Evolutionary conservation across 2,329 filamentous ascomycete genomes (phyloP), one percentile per base, ranked within the genome.

Genomic region (Sodiomyces alkalinus): DNA sequence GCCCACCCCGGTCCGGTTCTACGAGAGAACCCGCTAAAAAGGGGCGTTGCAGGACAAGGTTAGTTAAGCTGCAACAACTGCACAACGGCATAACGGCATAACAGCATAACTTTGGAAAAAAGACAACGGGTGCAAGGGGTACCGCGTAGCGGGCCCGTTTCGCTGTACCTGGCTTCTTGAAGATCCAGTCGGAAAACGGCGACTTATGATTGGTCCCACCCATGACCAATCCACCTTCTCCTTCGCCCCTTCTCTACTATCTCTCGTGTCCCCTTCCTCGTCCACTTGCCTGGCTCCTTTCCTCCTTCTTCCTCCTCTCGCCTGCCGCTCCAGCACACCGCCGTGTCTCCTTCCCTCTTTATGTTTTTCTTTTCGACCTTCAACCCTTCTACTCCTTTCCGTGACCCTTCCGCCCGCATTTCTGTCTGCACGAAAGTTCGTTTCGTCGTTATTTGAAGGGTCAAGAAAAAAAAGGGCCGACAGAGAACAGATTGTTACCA

Each of bases 401-500:
- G 26, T 29, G 27, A 26, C 40, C 41, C 44, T 41, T 41, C 39
- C 42, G 41, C 41, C 35, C 33, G 33, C 35, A 28, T 33, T 33
- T 35, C 35, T 36, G 36, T n/a, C 34, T 38, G 27, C 36, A 34
- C 34, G 34, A 37, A 20, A 29, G 31, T 34, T 36, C 34, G 36
- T 46, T 44, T 47, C 40, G 38, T 42, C 38, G 37, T 42, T 37
- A 30, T 42, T 35, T 31, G 19, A 29, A 31, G 15, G 20, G 25
- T 17, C 31, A 28, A 41, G 26, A 34, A 37, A 39, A 41, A 41
- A 36, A 35, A 39, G 38, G 17, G 28, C 32, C 20, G 36, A 38
- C 37, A 35, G 40, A 41, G 39, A 39, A 40, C 35, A 32, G 43
- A 47, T 42, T 45, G 43, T 43, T 49, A 43, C 7, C 48, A 43